Conservation (phyloP, 2,329 filamentous ascomycete genomes). For the Aureobasidium namibiae region DNA sequence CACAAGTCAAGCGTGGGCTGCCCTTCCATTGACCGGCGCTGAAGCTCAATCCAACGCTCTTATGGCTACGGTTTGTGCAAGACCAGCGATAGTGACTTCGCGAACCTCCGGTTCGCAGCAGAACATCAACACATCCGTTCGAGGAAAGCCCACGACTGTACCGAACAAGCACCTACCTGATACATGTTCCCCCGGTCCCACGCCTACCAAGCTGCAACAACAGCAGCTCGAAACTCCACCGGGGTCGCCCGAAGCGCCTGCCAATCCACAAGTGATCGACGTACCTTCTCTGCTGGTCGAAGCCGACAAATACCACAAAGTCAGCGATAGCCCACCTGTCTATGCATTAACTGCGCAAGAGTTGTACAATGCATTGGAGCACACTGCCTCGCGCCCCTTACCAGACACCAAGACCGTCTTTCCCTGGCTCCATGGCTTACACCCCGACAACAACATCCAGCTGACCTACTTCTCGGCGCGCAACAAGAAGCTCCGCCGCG, state of each 20-base stretch:
- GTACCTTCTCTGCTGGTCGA: constrained; percentile 68
- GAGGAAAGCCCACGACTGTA: constrained; percentile 52
- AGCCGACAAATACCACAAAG: constrained; percentile 54
- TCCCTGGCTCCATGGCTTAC: constrained; percentile 91
- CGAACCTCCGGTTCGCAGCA: constrained; percentile 45
- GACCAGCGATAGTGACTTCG: constrained; percentile 28
- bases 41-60: background rate
- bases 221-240: constrained; percentile 27
- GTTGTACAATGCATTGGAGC: constrained; percentile 65
- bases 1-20: background rate
- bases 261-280: constrained; percentile 41
- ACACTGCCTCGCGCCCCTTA: constrained; percentile 68
- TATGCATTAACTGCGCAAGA: constrained; percentile 65
- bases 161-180: constrained; percentile 84
- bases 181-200: constrained; percentile 71
- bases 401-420: constrained; percentile 83
- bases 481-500: constrained; percentile 59
- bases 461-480: constrained; percentile 80
- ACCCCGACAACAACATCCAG: constrained; percentile 81
- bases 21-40: background rate
- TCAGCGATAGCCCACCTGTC: constrained; percentile 50
- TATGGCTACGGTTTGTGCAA: constrained; percentile 37
- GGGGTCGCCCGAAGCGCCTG: constrained; percentile 51
- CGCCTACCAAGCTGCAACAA: constrained; percentile 40
- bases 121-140: constrained; percentile 49